Evolutionary conservation across 2,329 filamentous ascomycete species (phyloP), one percentile per base, ranked within the genome.

Genomic region (Incumbomyces delicatus): DNA sequence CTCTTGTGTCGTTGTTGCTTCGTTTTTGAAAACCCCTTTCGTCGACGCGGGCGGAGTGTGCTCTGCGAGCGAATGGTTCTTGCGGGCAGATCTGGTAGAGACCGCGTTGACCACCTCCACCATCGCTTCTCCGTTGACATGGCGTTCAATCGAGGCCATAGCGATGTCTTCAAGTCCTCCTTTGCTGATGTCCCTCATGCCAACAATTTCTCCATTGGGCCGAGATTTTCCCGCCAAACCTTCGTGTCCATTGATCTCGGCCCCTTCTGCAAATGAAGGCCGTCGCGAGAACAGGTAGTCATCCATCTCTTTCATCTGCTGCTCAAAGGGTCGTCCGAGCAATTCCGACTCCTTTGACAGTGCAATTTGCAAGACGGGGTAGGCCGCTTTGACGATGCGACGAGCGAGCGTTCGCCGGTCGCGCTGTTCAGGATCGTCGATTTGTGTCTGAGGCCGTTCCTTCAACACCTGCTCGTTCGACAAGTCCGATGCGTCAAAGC

Each of bases 341-440:
- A 94, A 74, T 50, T 92, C 85, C n/a, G 85, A 81, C 63, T 96
- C 90, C 46, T 86, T 85, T 44, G 76, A 77, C 39, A 88, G 67
- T 1, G 87, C 87, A 46, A 78, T 75, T 62, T 95, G 85, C 2
- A 95, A 71, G 37, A 80, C 75, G 12, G 85, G 80, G 61, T 94
- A 86, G 29, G 94, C 76, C 1, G 81, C 79, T 62, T 87, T 94
- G 54, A 94, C 76, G 51, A 95, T 94, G 20, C 88, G 80, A 65
- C 94, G 95, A 18, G 85, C 87, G n/a, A 94, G 70, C 56, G 83
- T 85, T 58, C 86, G 85, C 51, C 85, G 80, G 56, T 94, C 85
- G 48, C 86, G 85, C 50, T 87, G 79, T 57, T 94, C 87, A 8
- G 74, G 51, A 47, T 61, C 66, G 11, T 41, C 38, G 69, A 63